Evolutionary conservation across 345 rosid species (phyloP), one percentile per base, ranked within the genome.

Genomic region (Hibiscus mutabilis): DNA sequence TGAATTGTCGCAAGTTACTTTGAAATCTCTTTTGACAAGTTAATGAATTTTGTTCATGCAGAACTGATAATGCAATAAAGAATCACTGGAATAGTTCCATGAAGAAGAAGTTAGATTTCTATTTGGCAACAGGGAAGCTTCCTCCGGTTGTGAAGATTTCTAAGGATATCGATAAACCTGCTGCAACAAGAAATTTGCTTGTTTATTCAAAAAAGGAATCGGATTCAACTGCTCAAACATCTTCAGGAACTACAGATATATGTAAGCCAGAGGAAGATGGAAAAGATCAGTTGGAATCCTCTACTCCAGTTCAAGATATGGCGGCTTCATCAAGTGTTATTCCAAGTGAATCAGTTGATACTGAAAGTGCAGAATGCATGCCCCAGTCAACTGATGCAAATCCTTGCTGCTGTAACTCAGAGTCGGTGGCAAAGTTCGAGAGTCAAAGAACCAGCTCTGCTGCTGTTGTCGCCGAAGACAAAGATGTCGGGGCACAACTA

Each of bases 81-180:
- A 96, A 96, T 69, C 98, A 96, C 66, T 96, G 99, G 99, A 96
- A 96, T 73, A 92, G 98, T 80, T 92, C 98, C 68, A 65, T 96
- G 88, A 96, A 92, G 89, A 92, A 88, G 84, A 96, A 96, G 71
- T 68, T 89, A 68, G 96, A 92, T 56, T 85, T 86, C 80, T 91
- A 83, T 81, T 75, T 83, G 76, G 83, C 84, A 56, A 88, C 89
- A 13, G 98, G 96, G 75, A 71, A 83, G 53, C 93, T 90, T 71
- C 96, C 98, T 68, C 85, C 87, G 12, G 79, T 68, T 72, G 51
- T 80, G 42, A 96, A 82, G 79, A 82, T 63, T 55, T 53, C 59
- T 79, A 81, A 74, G 67, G 87, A 81, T 70, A 40, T 70, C 9
- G 75, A 42, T 60, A 77, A 53, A 58, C 73, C 73, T 60, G 22